Base-by-base conservation (phyloP, 768 basidiomycete genomes). In the Roridomyces roridus region DNA sequence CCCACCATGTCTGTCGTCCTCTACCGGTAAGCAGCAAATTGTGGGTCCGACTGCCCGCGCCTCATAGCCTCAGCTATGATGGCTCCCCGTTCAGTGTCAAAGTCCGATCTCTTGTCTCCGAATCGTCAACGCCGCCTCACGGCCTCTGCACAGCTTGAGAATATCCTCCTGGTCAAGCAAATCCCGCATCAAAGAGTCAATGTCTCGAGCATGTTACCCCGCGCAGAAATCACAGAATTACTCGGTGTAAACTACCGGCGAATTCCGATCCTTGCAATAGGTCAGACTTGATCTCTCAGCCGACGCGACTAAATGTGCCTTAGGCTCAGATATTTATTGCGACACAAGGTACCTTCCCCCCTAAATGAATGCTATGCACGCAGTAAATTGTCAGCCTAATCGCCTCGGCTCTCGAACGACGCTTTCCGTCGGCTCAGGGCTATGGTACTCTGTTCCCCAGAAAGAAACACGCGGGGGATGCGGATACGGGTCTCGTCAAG, bases 201-300 rank as follows among this genome's bases (percentile, higher is more conserved):
- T 51, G 85, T 86, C 15, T 72, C 81, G 2, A 65, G 66, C 46
- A 68, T 73, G n/a, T 74, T 83, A 7, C 84, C 85, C 31, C 83
- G 85, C 14, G 81, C 84, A 6, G 85, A 83, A 65, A 77, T 87
- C 46, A 77, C 82, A 46, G 78, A 80, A 20, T 65, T 78, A 1
- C 74, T 80, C 7, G 85, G 84, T 4, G 69, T 87, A 11, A 70
- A 71, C 23, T 86, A 87, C 67, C 82, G 86, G 11, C 78, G 82
- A 14, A 83, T 88, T 23, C 85, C 85, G 10, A 72, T 87, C 21
- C 75, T 85, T 8, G 82, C 85, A 9, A 82, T 87, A 40, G 85
- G 31, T 34, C 3, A 34, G 10, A 34, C 10, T 3, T 34, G 15
- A 11, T 34, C 7, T 15, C 31, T 34, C 15, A 15, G 2, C 15